These are phyloP conservation scores for Phytopythium delawarense DNA, from an alignment of 352 stramenopile species.

Conservation along the genomic window DNA sequence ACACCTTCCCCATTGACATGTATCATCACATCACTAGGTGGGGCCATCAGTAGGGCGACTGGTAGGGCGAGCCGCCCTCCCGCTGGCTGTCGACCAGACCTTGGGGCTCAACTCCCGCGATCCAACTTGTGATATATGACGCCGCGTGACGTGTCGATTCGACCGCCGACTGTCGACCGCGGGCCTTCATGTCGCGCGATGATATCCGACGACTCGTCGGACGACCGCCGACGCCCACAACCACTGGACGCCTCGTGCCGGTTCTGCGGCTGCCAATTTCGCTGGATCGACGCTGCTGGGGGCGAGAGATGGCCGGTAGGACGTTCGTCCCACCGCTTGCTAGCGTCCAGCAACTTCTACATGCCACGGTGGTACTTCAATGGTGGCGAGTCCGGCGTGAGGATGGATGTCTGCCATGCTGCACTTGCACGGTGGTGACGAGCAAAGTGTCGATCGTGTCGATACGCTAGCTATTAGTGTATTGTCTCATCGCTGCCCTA, in stretches of 20 bases:
- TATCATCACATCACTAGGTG: neutral
- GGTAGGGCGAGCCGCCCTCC: no score
- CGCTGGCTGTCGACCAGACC: no score
- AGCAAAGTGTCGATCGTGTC: neutral
- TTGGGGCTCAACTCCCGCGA: no score
- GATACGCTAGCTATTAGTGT: neutral
- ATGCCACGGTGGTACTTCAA: neutral
- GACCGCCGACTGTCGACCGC: neutral
- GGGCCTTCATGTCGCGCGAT: neutral
- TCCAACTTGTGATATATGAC: neutral
- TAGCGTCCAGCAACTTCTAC: neutral
- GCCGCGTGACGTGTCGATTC: neutral
- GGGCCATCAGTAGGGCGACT: neutral
- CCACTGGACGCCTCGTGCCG: neutral
- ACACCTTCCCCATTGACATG: neutral
- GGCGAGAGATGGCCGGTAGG: neutral
- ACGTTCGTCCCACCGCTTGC: neutral
- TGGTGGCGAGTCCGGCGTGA: neutral
- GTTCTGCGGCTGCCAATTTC: neutral
- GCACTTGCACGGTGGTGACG: no score
- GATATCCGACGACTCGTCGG: neutral
- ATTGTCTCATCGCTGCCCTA: slow-evolving; percentile 1
- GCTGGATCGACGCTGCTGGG: neutral
- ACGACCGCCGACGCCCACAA: neutral
- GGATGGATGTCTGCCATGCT: neutral